These are phyloP conservation scores for Pseudogymnoascus sp. DNA, from an alignment of 2,329 filamentous ascomycete species.

Conservation along the genomic window DNA sequence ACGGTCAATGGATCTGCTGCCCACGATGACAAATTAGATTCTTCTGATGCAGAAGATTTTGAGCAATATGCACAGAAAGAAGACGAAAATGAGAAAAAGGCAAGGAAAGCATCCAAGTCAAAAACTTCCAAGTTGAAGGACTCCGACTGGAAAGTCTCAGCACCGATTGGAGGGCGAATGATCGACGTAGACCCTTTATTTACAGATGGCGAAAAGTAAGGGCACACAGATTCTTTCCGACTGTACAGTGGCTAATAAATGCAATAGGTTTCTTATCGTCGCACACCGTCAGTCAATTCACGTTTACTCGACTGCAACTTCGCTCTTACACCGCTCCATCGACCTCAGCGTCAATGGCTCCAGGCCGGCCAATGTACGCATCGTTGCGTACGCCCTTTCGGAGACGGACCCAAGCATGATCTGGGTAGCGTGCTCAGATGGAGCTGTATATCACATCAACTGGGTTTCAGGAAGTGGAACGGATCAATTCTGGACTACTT, in stretches of 20 bases:
- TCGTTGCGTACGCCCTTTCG: slow-evolving; percentile 38
- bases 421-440: slow-evolving; percentile 56
- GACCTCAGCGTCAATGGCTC: slow-evolving; percentile 36
- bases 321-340: slow-evolving; percentile 70
- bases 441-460: slow-evolving; percentile 50
- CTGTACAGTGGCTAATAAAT: background rate
- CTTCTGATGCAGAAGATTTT: slow-evolving; percentile 20
- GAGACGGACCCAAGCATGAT: slow-evolving; percentile 40
- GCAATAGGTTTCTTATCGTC: slow-evolving; percentile 60
- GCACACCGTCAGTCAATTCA: slow-evolving; percentile 69
- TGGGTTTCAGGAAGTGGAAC: slow-evolving; percentile 46
- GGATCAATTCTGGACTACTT: slow-evolving; percentile 35
- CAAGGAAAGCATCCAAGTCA: slow-evolving; percentile 29
- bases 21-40: slow-evolving; percentile 12
- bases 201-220: slow-evolving; percentile 53
- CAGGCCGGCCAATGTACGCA: slow-evolving; percentile 21
- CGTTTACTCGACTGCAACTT: slow-evolving; percentile 75
- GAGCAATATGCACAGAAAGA: slow-evolving; percentile 17
- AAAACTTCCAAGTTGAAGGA: slow-evolving; percentile 19
- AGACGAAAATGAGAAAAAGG: slow-evolving; percentile 9
- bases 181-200: slow-evolving; percentile 59
- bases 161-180: slow-evolving; percentile 60
- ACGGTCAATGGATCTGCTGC: slow-evolving; percentile 20
- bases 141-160: slow-evolving; percentile 51
- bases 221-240: background rate